Base-by-base conservation (phyloP, 208 protist genomes). In the Strigomonas galati region DNA sequence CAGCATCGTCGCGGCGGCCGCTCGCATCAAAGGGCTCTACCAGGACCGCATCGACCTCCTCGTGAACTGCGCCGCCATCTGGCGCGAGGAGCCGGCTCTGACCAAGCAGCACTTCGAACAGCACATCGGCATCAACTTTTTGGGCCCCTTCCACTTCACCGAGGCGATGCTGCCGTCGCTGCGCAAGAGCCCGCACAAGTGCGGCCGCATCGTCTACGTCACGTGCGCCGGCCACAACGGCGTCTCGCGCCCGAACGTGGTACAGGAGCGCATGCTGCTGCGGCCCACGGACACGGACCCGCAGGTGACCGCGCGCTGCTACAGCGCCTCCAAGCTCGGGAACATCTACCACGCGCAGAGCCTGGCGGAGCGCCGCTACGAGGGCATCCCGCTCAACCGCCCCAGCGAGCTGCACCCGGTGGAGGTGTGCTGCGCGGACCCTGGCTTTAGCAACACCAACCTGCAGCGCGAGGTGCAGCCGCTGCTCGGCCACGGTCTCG, bases 321-420 rank as follows among this genome's bases (percentile, higher is more conserved):
- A 92, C 79, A 88, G 83, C 48, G 82, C 83, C 1, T 90, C 86
- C 15, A 92, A 92, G 67, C 71, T 92, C 31, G 86, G 86, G n/a
- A 92, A 92, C 59, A 76, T 92, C 27, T 92, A 85, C 65, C 86
- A 92, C 71, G 86, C 83, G 2, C 80, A 92, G 65, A 86, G 72
- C 35, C 69, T 92, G 35, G 86, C 83, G 32, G 67, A 23, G 26
- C 80, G 86, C 24, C 81, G 81, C 48, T 92, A 92, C 63, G 86
- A 92, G 62, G 78, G 82, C 55, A 83, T 92, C 23, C 83, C 86
- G 12, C 62, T 84, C 10, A 86, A 86, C 52, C 37, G 66, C 31
- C 77, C 74, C 10, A 82, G 76, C n/a, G 79, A 87, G 28, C 62
- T 88, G 62, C 77, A 75, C 26, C 86, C 86, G 1, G 76, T 92